These are phyloP conservation scores for Zygoascus tannicola DNA, from an alignment of 805 yeast species.

Conservation along the genomic window DNA sequence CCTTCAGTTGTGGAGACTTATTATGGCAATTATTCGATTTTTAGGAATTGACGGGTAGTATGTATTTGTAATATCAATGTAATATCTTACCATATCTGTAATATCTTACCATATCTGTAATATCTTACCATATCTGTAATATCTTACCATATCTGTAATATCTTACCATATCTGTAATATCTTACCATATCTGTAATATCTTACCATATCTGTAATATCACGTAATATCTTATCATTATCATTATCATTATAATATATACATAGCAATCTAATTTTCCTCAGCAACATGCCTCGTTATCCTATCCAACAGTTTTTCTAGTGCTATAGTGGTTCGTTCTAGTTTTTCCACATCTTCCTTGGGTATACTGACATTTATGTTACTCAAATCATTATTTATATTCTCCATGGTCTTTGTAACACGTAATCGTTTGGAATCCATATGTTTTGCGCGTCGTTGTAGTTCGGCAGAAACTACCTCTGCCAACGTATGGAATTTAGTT, in stretches of 20 bases:
- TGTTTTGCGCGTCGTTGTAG: slow-evolving; percentile 3
- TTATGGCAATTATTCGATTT: background rate
- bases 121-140: too few relatives aligned
- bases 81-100: too few relatives aligned
- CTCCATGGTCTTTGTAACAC: background rate
- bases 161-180: too few relatives aligned
- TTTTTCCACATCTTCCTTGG: background rate
- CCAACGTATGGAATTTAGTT: background rate
- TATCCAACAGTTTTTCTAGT: background rate
- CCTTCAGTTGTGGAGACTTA: slow-evolving; percentile 1
- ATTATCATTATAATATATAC: too few relatives aligned
- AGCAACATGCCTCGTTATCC: background rate
- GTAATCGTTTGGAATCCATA: background rate
- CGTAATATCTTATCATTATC: too few relatives aligned
- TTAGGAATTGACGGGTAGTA: background rate
- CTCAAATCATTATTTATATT: slow-evolving; percentile 1
- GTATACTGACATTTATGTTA: background rate
- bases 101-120: too few relatives aligned
- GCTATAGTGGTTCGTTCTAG: slow-evolving; percentile 1
- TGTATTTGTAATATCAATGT: too few relatives aligned
- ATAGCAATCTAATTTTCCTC: too few relatives aligned
- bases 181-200: too few relatives aligned
- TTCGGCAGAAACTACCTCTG: slow-evolving; percentile 1
- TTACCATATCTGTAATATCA: too few relatives aligned
- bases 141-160: too few relatives aligned